Evolutionary conservation across 1,284 basidiomycete species (phyloP).

Genomic region (Boletus albobrunnescens): DNA sequence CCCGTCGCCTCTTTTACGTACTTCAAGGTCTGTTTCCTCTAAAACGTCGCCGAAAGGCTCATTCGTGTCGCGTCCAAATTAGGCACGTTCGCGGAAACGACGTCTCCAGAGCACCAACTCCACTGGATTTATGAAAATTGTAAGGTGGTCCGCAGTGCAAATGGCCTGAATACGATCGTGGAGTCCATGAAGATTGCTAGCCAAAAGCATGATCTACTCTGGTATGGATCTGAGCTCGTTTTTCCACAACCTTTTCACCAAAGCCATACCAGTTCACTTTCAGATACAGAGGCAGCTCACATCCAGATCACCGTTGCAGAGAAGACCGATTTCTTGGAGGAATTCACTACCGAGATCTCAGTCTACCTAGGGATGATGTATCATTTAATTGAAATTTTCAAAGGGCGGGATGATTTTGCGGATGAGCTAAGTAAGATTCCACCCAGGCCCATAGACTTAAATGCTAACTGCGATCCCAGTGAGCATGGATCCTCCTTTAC

Average conservation of each 20-base stretch:
- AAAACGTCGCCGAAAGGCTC: slow-evolving; percentile 4
- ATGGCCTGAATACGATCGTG: slow-evolving; percentile 82
- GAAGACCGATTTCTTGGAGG: slow-evolving; percentile 77
- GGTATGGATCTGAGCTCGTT: slow-evolving; percentile 40
- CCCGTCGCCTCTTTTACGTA: slow-evolving; percentile 84
- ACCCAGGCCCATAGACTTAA: slow-evolving; percentile 9
- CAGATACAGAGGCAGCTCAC: slow-evolving; percentile 66
- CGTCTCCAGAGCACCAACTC: slow-evolving; percentile 88
- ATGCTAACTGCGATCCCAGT: slow-evolving; percentile 48
- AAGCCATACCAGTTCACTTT: slow-evolving; percentile 52
- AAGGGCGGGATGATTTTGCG: slow-evolving; percentile 88
- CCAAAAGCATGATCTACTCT: slow-evolving; percentile 82
- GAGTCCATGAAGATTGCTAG: slow-evolving; percentile 89
- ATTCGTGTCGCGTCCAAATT: slow-evolving; percentile 23
- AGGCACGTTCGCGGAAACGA: slow-evolving; percentile 92
- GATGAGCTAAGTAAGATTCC: slow-evolving; percentile 85
- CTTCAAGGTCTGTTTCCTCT: slow-evolving; percentile 66
- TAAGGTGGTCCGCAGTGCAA: slow-evolving; percentile 78
- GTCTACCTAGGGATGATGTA: slow-evolving; percentile 92
- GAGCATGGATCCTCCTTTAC: slow-evolving; percentile 91
- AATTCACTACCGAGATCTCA: slow-evolving; percentile 86
- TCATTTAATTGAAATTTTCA: slow-evolving; percentile 88
- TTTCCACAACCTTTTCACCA: slow-evolving; percentile 2
- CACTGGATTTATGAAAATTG: slow-evolving; percentile 96
- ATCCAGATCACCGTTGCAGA: slow-evolving; percentile 67